Percentiles rank a stretch among this genome's conserved stretches.
Evolutionary conservation across 1,284 basidiomycete species (phyloP).

Genomic region (Malassezia pachydermatis): DNA sequence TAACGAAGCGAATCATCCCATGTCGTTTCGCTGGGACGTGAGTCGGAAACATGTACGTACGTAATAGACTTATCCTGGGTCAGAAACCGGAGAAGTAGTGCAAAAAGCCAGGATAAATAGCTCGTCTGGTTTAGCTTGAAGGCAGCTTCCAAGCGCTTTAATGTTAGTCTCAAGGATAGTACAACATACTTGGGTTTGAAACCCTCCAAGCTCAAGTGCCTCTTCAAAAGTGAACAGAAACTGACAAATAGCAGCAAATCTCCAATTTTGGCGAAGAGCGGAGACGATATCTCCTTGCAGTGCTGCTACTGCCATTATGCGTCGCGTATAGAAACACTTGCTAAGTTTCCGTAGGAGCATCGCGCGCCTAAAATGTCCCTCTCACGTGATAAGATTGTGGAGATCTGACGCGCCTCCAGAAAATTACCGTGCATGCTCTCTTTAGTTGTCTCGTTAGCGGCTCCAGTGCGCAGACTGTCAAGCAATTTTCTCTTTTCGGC

Average conservation of each 20-base stretch:
- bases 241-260: conserved; percentile 46
- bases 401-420: too few species aligned
- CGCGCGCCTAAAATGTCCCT: too few species aligned
- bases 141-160: conserved; percentile 48
- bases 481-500: too few species aligned
- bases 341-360: too few species aligned
- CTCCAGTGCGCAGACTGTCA: too few species aligned
- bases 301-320: too few species aligned
- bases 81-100: neutral
- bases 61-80: neutral
- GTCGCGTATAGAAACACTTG: too few species aligned
- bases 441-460: too few species aligned
- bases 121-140: conserved; percentile 1
- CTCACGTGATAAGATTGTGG: too few species aligned
- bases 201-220: conserved; percentile 41
- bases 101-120: conserved; percentile 1
- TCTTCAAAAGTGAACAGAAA: conserved; percentile 46
- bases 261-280: conserved; percentile 34
- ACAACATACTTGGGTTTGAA: conserved; percentile 33
- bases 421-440: too few species aligned
- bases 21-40: conserved; percentile 9
- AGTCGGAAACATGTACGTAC: neutral
- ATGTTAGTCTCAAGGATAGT: neutral
- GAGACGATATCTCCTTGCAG: neutral
- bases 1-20: conserved; percentile 29